Conservation (phyloP, 495 filamentous ascomycete species). For the Halenospora varia region DNA sequence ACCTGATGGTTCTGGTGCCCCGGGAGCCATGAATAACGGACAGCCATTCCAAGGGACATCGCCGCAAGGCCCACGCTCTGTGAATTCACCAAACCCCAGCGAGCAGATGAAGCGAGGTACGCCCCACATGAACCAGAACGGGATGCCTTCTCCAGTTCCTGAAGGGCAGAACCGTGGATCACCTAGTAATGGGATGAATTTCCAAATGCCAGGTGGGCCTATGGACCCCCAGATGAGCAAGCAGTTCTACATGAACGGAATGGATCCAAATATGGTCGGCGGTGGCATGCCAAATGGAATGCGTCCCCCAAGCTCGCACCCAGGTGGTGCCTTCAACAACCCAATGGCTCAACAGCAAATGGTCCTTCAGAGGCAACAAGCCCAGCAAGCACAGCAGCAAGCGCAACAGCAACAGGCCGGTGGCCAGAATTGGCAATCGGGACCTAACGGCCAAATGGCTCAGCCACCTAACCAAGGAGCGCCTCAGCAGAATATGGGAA, state of each 20-base stretch:
- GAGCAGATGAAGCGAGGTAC: conserved; percentile 88
- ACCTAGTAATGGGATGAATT: conserved; percentile 60
- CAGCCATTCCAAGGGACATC: conserved; percentile 66
- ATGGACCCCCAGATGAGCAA: conserved; percentile 66
- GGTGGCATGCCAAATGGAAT: conserved; percentile 64
- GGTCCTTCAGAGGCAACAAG: conserved; percentile 35
- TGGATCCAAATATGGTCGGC: conserved; percentile 53
- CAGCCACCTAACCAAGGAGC: conserved; percentile 52
- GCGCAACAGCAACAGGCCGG: conserved; percentile 35
- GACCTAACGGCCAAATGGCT: conserved; percentile 58
- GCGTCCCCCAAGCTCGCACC: conserved; percentile 85
- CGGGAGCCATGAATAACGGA: conserved; percentile 41
- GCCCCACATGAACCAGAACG: conserved; percentile 77
- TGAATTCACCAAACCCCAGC: conserved; percentile 81
- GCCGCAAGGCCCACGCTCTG: conserved; percentile 73
- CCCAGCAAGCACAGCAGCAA: conserved; percentile 28
- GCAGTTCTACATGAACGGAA: conserved; percentile 51
- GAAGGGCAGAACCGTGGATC: conserved; percentile 80
- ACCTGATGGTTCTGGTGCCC: conserved; percentile 45
- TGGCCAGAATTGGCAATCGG: conserved; percentile 29
- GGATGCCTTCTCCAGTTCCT: conserved; percentile 79
- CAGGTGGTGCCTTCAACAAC: conserved; percentile 54
- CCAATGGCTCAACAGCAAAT: conserved; percentile 61
- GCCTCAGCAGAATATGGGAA: conserved; percentile 63
- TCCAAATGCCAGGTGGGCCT: conserved; percentile 65